Conservation (phyloP, 2,329 filamentous ascomycete species). For the Diaporthe sp. region DNA sequence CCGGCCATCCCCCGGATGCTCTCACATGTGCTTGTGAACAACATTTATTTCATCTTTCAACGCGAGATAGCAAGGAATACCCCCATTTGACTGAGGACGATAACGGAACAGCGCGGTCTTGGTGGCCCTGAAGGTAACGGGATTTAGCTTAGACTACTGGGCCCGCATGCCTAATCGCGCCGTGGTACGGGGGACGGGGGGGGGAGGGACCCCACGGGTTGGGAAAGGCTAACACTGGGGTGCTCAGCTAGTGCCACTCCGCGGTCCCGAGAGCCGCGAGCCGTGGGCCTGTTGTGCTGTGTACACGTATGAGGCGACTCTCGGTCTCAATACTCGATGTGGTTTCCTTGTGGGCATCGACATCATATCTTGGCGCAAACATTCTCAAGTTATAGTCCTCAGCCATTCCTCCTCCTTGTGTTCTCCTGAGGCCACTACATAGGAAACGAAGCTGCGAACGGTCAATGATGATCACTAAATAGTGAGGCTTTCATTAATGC, state of each 20-base stretch:
- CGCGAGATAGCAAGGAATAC: slow-evolving; percentile 27
- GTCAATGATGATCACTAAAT: background rate
- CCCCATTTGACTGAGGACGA: slow-evolving; percentile 16
- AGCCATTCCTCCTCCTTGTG: too few relatives aligned
- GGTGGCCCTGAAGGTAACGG: background rate
- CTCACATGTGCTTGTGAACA: slow-evolving; percentile 23
- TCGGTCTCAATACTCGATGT: background rate
- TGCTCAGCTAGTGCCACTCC: slow-evolving; percentile 24
- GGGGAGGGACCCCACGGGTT: slow-evolving; percentile 25
- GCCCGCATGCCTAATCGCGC: background rate
- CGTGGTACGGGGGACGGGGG: slow-evolving; percentile 25
- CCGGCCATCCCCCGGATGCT: background rate
- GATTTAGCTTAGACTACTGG: slow-evolving; percentile 28
- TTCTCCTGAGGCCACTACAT: background rate
- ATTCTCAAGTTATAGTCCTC: background rate
- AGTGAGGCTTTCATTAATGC: background rate
- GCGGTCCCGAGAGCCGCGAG: slow-evolving; percentile 30
- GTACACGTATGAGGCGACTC: background rate
- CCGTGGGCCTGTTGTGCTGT: background rate
- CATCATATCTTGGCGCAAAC: background rate
- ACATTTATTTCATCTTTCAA: slow-evolving; percentile 29
- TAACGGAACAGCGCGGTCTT: slow-evolving; percentile 25
- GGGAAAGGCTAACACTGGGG: slow-evolving; percentile 12
- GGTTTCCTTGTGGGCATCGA: background rate
- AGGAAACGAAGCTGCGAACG: background rate